These are phyloP conservation scores for Mycena citricolor DNA, from an alignment of 1,284 basidiomycete species.

Conservation along the genomic window DNA sequence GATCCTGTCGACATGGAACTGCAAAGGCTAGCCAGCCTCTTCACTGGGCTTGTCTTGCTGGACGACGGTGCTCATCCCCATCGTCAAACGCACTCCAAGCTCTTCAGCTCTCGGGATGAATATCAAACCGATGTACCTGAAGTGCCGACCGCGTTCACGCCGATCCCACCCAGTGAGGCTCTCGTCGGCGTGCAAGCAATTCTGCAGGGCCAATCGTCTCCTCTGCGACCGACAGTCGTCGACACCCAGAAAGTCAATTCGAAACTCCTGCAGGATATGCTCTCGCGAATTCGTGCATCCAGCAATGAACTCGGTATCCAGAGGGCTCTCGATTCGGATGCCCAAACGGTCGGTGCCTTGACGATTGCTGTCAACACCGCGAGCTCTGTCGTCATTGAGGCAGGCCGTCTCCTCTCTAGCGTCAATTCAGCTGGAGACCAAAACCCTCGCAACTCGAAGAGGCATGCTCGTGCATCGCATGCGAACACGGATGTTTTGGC, in stretches of 20 bases:
- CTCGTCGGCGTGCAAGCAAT: slow-evolving; percentile 8
- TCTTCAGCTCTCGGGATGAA: slow-evolving; percentile 8
- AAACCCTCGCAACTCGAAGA: neutral
- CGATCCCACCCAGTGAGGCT: slow-evolving; percentile 9
- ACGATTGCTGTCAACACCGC: neutral
- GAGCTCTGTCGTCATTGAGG: neutral
- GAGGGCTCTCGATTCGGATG: neutral
- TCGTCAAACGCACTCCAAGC: slow-evolving; percentile 8
- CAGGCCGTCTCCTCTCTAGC: neutral
- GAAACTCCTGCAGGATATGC: neutral
- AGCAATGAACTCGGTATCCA: neutral
- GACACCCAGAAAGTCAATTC: neutral
- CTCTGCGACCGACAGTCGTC: neutral
- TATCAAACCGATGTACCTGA: slow-evolving; percentile 11
- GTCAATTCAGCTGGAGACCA: too few species aligned
- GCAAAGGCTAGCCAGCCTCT: neutral
- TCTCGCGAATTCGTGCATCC: neutral
- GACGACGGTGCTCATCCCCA: slow-evolving; percentile 3
- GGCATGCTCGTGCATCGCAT: neutral
- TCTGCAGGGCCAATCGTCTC: too few species aligned
- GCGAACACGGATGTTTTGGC: neutral
- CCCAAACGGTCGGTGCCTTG: neutral
- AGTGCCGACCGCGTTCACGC: slow-evolving; percentile 12
- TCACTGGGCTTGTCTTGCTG: neutral
- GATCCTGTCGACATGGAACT: too few species aligned